Evolutionary conservation across 192 early-diverging fungal genomes (phyloP).

Genomic region (Coemansia sp.): DNA sequence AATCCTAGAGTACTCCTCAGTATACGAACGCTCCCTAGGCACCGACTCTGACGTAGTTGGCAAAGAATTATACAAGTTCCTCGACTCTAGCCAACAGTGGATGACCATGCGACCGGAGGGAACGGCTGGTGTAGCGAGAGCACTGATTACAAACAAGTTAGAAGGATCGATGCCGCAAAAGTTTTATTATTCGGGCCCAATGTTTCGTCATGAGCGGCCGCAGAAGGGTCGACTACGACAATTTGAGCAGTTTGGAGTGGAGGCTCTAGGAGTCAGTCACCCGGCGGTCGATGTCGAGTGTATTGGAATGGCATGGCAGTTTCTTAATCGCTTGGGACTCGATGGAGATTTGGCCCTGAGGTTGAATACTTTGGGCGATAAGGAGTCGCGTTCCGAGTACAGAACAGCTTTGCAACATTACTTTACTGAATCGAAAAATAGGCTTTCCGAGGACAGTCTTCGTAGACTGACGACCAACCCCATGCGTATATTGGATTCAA

Average conservation of each 20-base stretch:
- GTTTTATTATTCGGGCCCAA: constrained; percentile 67
- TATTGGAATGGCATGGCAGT: constrained; percentile 58
- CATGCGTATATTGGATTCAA: constrained; percentile 67
- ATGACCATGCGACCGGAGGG: constrained; percentile 74
- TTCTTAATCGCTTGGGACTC: constrained; percentile 48
- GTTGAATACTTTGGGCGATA: constrained; percentile 48
- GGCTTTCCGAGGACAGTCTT: constrained; percentile 59
- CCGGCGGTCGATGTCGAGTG: constrained; percentile 63
- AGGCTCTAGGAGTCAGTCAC: constrained; percentile 59
- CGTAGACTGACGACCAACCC: constrained; percentile 61
- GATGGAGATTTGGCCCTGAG: constrained; percentile 23
- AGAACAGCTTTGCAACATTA: constrained; percentile 54
- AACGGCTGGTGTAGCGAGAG: constrained; percentile 57
- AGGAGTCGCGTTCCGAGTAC: constrained; percentile 42
- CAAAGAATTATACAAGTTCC: constrained; percentile 71
- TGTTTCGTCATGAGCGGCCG: constrained; percentile 74
- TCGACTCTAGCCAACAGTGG: constrained; percentile 59
- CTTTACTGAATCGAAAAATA: constrained; percentile 28
- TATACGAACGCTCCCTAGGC: constrained; percentile 67
- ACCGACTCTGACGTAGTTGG: constrained; percentile 67
- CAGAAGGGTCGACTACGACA: constrained; percentile 71
- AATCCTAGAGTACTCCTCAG: constrained; percentile 65
- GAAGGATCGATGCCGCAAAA: constrained; percentile 53
- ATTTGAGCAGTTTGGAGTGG: constrained; percentile 75
- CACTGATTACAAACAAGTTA: constrained; percentile 53